Evolutionary conservation across 1,139 yeast genomes (phyloP).

Genomic region (Hyphopichia khmerensis): DNA sequence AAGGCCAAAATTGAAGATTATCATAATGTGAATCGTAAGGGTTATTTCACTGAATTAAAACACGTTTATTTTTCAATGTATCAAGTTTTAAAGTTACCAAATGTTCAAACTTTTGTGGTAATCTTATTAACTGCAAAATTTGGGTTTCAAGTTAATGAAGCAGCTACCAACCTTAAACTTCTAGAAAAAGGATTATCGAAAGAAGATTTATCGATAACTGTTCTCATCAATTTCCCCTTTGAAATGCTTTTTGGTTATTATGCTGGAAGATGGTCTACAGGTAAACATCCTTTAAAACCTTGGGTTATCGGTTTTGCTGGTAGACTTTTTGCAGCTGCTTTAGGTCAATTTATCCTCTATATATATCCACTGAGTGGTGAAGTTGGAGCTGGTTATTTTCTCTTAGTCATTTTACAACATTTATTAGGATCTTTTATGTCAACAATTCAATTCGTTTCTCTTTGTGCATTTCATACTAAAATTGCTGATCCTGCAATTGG

Average conservation of each 20-base stretch:
- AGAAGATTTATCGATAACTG: conserved; percentile 92
- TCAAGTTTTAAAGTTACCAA: conserved; percentile 70
- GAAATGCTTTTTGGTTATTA: conserved; percentile 93
- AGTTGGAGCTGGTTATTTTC: conserved; percentile 50
- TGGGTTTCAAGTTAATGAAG: conserved; percentile 95
- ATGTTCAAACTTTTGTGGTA: conserved; percentile 71
- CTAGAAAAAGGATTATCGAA: conserved; percentile 92
- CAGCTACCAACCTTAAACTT: conserved; percentile 88
- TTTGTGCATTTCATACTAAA: conserved; percentile 91
- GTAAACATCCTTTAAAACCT: conserved; percentile 69
- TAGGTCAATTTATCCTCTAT: conserved; percentile 74
- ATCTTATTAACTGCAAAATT: conserved; percentile 80
- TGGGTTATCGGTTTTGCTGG: conserved; percentile 94
- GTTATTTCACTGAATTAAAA: conserved; percentile 25
- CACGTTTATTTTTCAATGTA: conserved; percentile 75
- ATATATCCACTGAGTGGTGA: conserved; percentile 65
- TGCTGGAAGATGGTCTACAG: conserved; percentile 93
- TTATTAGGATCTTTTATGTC: conserved; percentile 87
- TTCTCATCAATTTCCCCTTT: conserved; percentile 91
- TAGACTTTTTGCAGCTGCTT: conserved; percentile 66
- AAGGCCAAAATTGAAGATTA: conserved; percentile 24
- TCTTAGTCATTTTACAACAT: conserved; percentile 76
- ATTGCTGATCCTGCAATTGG: conserved; percentile 96
- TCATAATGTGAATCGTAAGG: conserved; percentile 24
- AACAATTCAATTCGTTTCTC: conserved; percentile 91